Evolutionary conservation across 164 flowering plant genomes (phyloP), one percentile per base, ranked within the genome.

Genomic region (Berberis thunbergii): DNA sequence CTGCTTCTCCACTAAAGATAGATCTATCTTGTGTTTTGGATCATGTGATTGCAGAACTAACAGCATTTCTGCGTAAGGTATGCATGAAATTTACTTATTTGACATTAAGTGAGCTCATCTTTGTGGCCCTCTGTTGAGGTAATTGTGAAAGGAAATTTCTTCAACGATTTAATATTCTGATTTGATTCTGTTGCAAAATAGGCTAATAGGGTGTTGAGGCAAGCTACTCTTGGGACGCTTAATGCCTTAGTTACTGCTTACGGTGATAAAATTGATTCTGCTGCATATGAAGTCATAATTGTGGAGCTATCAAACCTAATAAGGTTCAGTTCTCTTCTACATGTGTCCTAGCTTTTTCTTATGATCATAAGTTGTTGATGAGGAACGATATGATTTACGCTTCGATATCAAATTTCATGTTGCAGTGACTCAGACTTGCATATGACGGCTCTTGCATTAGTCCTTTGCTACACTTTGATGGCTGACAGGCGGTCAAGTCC

Each of bases 381-480:
- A 26, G 26, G 4, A 46, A 46, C 8, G 49, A 8, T 10, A 3
- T 12, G n/a, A 7, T 7, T 52, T 52, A 10, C 8, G 10, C 13
- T 9, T 2, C 12, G 54, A 50, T 4, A n/a, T 26, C 54, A 10
- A 12, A 2, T 67, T 67, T 3, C 59, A 41, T 66, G 49, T 66
- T 71, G 58, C 88, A 95, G 99, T 82, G 99, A 91, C 73, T 83
- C 91, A 62, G 99, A 95, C 72, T 79, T 95, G 80, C 97, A 91
- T 73, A 95, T 95, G 98, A 81, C 97, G 1, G 97, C 99, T 54
- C 89, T 91, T 61, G 92, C 98, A 38, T 75, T 95, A 77, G 98
- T 91, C 69, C 86, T 91, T n/a, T 95, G 99, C 77, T 89, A 90
- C 78, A 91, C 99, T 13, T 72, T 95, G 78, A 95, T 95, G 99